Percentiles rank a stretch among this genome's conserved stretches.
These are phyloP conservation scores for Grifola frondosa DNA, from an alignment of 1,284 basidiomycete species.

Conservation along the genomic window DNA sequence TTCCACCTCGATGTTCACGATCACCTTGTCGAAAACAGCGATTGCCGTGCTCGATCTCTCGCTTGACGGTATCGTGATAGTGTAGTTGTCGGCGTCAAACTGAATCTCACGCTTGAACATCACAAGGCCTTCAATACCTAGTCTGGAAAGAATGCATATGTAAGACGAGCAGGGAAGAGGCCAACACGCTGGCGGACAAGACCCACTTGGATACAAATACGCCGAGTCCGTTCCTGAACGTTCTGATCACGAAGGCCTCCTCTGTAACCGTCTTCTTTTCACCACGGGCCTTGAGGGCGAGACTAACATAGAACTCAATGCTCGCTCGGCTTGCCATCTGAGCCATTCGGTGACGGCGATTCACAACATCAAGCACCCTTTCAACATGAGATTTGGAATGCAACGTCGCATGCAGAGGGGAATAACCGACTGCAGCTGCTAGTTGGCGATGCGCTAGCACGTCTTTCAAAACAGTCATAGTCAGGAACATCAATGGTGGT, in stretches of 20 bases:
- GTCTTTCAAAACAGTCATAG: conserved; percentile 49
- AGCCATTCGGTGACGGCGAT: conserved; percentile 91
- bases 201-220: conserved; percentile 94
- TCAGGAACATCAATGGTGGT: conserved; percentile 9
- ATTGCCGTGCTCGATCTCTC: conserved; percentile 60
- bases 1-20: conserved; percentile 87
- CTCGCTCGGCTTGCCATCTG: conserved; percentile 96
- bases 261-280: conserved; percentile 60
- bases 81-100: conserved; percentile 92
- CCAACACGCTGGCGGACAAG: too few relatives aligned
- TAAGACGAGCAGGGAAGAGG: too few relatives aligned
- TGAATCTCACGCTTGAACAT: conserved; percentile 88
- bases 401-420: conserved; percentile 81
- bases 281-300: conserved; percentile 80
- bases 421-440: conserved; percentile 84
- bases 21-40: conserved; percentile 91
- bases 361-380: conserved; percentile 83
- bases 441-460: conserved; percentile 95
- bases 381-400: conserved; percentile 92
- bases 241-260: conserved; percentile 93
- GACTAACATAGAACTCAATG: conserved; percentile 96
- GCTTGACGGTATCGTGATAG: conserved; percentile 65
- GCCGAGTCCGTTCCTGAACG: conserved; percentile 92
- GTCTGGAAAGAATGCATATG: conserved; percentile 45
- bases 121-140: conserved; percentile 92